Base-by-base conservation (phyloP, 1,284 basidiomycete species). In the Trichosporon sp. region DNA sequence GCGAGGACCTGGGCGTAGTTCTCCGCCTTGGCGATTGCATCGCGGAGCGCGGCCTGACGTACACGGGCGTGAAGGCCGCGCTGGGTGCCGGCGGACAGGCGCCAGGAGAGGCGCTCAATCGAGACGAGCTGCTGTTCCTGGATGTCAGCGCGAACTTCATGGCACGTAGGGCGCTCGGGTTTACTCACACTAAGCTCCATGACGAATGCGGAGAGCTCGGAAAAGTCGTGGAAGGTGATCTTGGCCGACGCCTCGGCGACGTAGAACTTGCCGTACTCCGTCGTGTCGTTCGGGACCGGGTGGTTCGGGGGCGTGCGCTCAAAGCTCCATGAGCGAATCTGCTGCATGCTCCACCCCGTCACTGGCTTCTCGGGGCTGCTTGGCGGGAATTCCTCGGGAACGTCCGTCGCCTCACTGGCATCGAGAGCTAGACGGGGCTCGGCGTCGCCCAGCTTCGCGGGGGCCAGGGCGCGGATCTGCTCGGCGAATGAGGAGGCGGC, bases 171-270 rank as follows among this genome's bases (percentile, higher is more conserved):
- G 26, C 37, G 5, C 51, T 56, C 12, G 35, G 35, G 11, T 4
- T 37, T 11, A 74, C 70, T 37, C 63, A 74, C 73, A 26, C 63
- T 61, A 2, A 72, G 4, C 0, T 12, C 4, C 2, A 32, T 65
- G 26, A 70, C 68, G 63, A 68, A 65, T 35, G 19, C 38, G 35
- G 43, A 46, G 11, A 74, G 48, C 32, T 38, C 66, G 8, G 43
- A 35, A 64, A 74, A 74, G 56, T 74, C 68, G 68, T 72, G 71
- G 63, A 72, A 74, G 5, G 71, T 71, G 1, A 66, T 67, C 12
- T 32, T 37, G 21, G 48, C 35, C 4, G 31, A 8, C 7, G 69
- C 46, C n/a, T 63, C 32, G 14, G 69, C 71, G 26, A 37, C 26
- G 69, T 68, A 63, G 4, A 67, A 35, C 66, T 64, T 70, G 35